Evolutionary conservation across 805 yeast species (phyloP), one percentile per base, ranked within the genome.

Genomic region (Schizosaccharomyces japonicus): DNA sequence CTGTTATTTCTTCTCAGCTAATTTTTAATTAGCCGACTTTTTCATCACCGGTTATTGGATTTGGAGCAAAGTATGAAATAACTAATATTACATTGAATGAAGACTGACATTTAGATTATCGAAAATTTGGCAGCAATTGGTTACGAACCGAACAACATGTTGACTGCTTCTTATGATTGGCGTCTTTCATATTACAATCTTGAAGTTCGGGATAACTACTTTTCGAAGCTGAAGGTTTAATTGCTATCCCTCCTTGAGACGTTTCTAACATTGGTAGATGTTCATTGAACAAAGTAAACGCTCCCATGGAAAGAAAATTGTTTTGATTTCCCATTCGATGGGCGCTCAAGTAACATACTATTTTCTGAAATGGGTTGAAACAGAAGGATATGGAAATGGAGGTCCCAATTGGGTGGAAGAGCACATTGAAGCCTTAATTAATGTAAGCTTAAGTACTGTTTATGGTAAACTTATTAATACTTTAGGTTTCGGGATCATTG

Each of bases 21-120:
- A 32, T n/a, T 19, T 13, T 21, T 32, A n/a, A 21, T 17, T 50
- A 46, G 90, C 95, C 0, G 98, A 90, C 62, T 90, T 83, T 62
- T 90, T 90, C 57, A 76, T 90, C 61, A 81, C 95, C 15, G 50
- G 98, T 0, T 90, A 90, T 61, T 90, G 98, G 98, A 82, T 90
- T 56, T 90, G 98, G 98, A 83, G 82, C 59, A 90, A 90, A 59
- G 42, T 36, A 36, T 5, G 13, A 32, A 32, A 2, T 15, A 15
- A 10, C n/a, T n/a, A n/a, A n/a, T n/a, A n/a, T n/a, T n/a, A n/a
- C n/a, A n/a, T n/a, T n/a, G n/a, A n/a, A n/a, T n/a, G n/a, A n/a
- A n/a, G n/a, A n/a, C n/a, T n/a, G n/a, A 15, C 19, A 6, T 5
- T 32, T 10, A 32, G 44, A 73, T 90, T 47, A 67, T 90, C n/a